These are phyloP conservation scores for Arthromyces matolae DNA, from an alignment of 768 basidiomycete genomes.

Conservation along the genomic window DNA sequence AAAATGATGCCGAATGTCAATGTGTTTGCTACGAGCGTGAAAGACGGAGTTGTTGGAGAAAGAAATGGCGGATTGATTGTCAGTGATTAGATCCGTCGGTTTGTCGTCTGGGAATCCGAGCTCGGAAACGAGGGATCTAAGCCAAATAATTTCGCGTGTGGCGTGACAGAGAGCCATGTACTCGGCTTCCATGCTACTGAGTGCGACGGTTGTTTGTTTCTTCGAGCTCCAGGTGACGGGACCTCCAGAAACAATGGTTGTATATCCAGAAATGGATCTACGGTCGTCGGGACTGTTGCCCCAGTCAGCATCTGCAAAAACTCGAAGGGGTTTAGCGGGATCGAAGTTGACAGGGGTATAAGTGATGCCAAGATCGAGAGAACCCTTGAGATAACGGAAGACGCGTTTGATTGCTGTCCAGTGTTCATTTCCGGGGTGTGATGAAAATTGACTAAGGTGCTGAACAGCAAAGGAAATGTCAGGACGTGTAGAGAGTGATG, in stretches of 20 bases:
- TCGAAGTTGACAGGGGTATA: background rate
- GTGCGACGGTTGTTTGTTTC: background rate
- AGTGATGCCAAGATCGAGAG: background rate
- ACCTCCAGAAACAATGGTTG: background rate
- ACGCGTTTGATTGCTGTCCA: too few relatives aligned
- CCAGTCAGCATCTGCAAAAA: background rate
- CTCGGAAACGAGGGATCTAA: slow-evolving; percentile 11
- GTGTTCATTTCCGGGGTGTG: too few relatives aligned
- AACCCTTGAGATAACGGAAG: background rate
- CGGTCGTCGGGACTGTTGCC: background rate
- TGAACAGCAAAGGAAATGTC: too few relatives aligned
- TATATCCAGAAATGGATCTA: background rate
- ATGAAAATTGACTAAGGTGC: too few relatives aligned
- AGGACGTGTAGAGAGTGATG: too few relatives aligned
- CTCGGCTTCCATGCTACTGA: slow-evolving; percentile 32
- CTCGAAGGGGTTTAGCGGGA: background rate
- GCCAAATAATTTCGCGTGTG: slow-evolving; percentile 24
- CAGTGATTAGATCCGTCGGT: slow-evolving; percentile 17
- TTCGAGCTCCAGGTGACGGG: background rate
- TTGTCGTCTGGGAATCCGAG: slow-evolving; percentile 14
- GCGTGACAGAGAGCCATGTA: slow-evolving; percentile 37
- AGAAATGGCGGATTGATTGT: slow-evolving; percentile 36
- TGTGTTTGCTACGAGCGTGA: slow-evolving; percentile 39
- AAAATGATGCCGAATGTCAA: slow-evolving; percentile 38
- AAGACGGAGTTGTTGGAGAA: slow-evolving; percentile 30